Percentiles rank a stretch among this genome's conserved stretches.
phyloP scores from a whole-genome alignment of 352 stramenopile species.

The Globisporangium paddicum region DNA sequence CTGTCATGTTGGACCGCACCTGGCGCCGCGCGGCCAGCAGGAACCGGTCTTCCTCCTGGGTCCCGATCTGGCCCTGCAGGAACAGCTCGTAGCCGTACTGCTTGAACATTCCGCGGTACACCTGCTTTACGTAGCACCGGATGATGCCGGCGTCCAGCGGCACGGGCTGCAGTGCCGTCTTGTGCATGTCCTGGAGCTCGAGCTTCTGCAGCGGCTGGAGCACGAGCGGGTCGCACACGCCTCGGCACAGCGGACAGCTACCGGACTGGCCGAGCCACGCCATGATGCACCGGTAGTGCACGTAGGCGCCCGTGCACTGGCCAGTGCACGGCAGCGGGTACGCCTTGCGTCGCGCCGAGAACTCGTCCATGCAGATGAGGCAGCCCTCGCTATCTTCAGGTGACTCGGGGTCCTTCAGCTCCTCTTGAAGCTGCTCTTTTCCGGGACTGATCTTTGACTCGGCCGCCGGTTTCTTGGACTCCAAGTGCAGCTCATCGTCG shows the following conservation, averaged over 20 bases:
- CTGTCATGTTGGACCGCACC: slow-evolving; percentile 87
- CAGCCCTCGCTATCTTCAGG: slow-evolving; percentile 43
- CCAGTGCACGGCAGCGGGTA: slow-evolving; percentile 82
- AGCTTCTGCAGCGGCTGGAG: slow-evolving; percentile 82
- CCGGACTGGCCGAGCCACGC: slow-evolving; percentile 82
- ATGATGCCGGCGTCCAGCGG: slow-evolving; percentile 83
- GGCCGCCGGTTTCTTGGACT: slow-evolving; percentile 8
- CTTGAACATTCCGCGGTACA: slow-evolving; percentile 86
- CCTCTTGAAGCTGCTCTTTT: slow-evolving; percentile 12
- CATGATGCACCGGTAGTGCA: slow-evolving; percentile 89
- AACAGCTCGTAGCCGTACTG: slow-evolving; percentile 85
- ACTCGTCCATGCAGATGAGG: slow-evolving; percentile 89
- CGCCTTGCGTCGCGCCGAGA: slow-evolving; percentile 74
- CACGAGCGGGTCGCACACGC: slow-evolving; percentile 73
- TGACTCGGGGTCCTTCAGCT: slow-evolving; percentile 2
- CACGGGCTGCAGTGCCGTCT: slow-evolving; percentile 71
- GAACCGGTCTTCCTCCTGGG: slow-evolving; percentile 80
- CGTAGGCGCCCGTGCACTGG: slow-evolving; percentile 68
- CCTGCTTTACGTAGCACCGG: slow-evolving; percentile 85
- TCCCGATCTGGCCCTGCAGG: slow-evolving; percentile 78
- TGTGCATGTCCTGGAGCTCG: slow-evolving; percentile 75
- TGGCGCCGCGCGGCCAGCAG: slow-evolving; percentile 68
- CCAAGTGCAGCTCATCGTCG: slow-evolving; percentile 16
- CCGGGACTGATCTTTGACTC: slow-evolving; percentile 4
- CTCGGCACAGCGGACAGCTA: slow-evolving; percentile 78